phyloP scores from a whole-genome alignment of 2,329 filamentous ascomycete species.

The Clonostachys rhizophaga region DNA sequence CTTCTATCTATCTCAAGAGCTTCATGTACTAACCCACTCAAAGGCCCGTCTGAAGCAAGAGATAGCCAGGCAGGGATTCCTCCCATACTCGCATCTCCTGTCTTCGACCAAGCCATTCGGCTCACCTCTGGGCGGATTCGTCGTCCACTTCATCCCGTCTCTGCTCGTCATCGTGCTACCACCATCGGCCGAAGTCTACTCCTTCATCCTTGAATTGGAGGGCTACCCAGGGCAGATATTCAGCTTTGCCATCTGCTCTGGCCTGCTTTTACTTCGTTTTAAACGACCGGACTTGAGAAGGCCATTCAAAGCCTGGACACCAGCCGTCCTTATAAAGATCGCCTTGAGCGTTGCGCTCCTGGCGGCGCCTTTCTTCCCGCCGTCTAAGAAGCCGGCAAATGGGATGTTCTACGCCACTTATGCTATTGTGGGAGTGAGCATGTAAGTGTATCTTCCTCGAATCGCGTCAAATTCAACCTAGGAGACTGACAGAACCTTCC shows the following conservation, averaged over 20 bases:
- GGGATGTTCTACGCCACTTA: constrained; percentile 49
- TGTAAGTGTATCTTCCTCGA: constrained; percentile 34
- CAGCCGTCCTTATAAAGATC: constrained; percentile 52
- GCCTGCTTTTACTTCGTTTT: constrained; percentile 56
- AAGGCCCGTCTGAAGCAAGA: constrained; percentile 68
- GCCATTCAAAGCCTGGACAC: constrained; percentile 62
- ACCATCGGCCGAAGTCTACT: constrained; percentile 62
- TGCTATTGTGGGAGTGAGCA: constrained; percentile 43
- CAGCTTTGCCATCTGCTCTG: constrained; percentile 49
- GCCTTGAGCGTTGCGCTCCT: constrained; percentile 49
- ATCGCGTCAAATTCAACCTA: too few species aligned
- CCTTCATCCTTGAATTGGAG: constrained; percentile 69
- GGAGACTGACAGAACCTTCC: background rate
- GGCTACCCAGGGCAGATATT: constrained; percentile 63
- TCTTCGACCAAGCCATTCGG: constrained; percentile 64
- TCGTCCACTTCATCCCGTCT: constrained; percentile 66
- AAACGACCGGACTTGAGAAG: constrained; percentile 54
- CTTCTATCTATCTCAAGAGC: background rate
- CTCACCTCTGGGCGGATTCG: constrained; percentile 61
- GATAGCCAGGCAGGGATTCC: constrained; percentile 65
- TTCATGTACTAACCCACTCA: background rate
- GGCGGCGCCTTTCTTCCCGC: constrained; percentile 58
- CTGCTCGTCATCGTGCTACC: constrained; percentile 62
- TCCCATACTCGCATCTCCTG: constrained; percentile 56
- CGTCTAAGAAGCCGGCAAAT: constrained; percentile 36